Conservation (phyloP, 2,329 filamentous ascomycete species). For the Cryphonectria parasitica region DNA sequence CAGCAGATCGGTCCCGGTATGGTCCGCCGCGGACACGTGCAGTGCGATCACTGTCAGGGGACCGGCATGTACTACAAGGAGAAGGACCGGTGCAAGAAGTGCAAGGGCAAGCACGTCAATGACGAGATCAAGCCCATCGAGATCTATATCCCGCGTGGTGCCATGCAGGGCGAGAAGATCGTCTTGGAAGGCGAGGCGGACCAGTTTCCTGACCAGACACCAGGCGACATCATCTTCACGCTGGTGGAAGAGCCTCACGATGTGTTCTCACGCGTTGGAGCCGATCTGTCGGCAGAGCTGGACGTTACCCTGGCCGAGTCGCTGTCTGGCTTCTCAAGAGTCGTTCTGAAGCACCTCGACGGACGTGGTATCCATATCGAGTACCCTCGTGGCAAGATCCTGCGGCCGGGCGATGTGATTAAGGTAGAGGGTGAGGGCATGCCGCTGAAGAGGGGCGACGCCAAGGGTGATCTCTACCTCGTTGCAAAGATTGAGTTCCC, state of each 20-base stretch:
- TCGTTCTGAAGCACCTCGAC: constrained; percentile 90
- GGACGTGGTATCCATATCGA: constrained; percentile 85
- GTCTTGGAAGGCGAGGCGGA: constrained; percentile 92
- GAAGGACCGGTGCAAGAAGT: constrained; percentile 98
- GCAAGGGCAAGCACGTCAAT: constrained; percentile 87
- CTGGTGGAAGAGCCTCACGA: constrained; percentile 82
- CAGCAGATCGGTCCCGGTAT: constrained; percentile 85
- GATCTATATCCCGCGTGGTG: constrained; percentile 91
- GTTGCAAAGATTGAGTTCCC: constrained; percentile 87
- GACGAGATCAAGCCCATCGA: constrained; percentile 94
- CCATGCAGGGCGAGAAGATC: constrained; percentile 85
- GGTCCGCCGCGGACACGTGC: constrained; percentile 76
- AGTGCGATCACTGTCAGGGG: constrained; percentile 83
- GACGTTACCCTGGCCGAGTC: constrained; percentile 83
- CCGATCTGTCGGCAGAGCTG: constrained; percentile 82
- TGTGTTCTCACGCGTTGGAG: constrained; percentile 78
- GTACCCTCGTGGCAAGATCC: constrained; percentile 78
- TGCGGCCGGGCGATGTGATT: constrained; percentile 82
- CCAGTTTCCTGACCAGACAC: constrained; percentile 84
- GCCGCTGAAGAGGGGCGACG: constrained; percentile 85
- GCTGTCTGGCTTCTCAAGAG: constrained; percentile 84
- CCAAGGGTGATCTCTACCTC: constrained; percentile 85
- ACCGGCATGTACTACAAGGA: constrained; percentile 88
- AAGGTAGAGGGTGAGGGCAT: constrained; percentile 91
- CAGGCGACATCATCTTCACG: constrained; percentile 91